Conservation (phyloP, 1,139 yeast genomes). For the Geotrichum cucujoidarum region DNA sequence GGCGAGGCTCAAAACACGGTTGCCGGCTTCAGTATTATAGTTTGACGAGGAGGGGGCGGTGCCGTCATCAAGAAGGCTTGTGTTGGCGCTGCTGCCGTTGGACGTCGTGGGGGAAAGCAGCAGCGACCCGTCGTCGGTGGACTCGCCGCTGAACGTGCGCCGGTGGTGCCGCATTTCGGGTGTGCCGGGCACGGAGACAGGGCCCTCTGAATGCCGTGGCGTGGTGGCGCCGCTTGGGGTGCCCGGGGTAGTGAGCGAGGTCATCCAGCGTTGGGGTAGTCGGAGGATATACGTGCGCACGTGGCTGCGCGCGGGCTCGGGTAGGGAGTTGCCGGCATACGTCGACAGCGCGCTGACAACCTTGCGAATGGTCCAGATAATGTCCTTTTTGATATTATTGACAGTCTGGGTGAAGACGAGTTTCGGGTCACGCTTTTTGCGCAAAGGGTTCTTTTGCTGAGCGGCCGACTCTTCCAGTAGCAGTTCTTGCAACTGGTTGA, state of each 20-base stretch:
- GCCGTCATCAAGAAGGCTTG: background rate
- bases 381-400: slow-evolving; percentile 63
- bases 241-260: slow-evolving; percentile 35
- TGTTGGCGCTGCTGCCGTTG: slow-evolving; percentile 4
- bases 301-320: slow-evolving; percentile 79
- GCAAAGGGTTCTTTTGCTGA: slow-evolving; percentile 22
- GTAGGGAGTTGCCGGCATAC: slow-evolving; percentile 67
- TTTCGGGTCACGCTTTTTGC: slow-evolving; percentile 5
- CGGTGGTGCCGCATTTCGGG: slow-evolving; percentile 2
- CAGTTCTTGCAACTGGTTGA: slow-evolving; percentile 54
- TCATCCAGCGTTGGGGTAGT: slow-evolving; percentile 65
- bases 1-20: slow-evolving; percentile 40
- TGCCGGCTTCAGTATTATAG: background rate
- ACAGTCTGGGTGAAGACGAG: slow-evolving; percentile 30
- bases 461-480: slow-evolving; percentile 41
- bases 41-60: background rate
- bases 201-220: background rate
- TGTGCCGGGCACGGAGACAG: background rate
- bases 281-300: slow-evolving; percentile 74
- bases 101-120: slow-evolving; percentile 5
- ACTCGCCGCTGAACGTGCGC: slow-evolving; percentile 3
- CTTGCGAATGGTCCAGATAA: slow-evolving; percentile 81
- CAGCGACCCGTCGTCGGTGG: background rate
- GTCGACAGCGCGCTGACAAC: slow-evolving; percentile 81
- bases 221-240: slow-evolving; percentile 47